Evolutionary conservation across 2,329 filamentous ascomycete genomes (phyloP).

Genomic region (Pestalotiopsis sp.): DNA sequence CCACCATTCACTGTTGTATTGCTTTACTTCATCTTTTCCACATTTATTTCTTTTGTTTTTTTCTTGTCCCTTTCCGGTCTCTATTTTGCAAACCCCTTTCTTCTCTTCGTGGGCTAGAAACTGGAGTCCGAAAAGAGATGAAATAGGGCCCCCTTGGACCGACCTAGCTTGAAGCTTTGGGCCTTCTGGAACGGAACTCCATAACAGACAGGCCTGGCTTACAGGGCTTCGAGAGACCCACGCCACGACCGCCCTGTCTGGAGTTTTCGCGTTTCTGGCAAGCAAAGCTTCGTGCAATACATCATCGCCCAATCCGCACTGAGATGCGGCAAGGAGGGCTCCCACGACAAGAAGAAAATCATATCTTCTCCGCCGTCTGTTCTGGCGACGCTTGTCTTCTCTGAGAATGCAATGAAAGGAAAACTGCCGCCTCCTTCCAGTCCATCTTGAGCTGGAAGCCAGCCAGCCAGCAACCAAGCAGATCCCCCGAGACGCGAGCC

Average conservation of each 20-base stretch:
- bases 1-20: not conserved
- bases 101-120: not conserved
- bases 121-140: not conserved
- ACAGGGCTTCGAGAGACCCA: not conserved
- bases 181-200: not conserved
- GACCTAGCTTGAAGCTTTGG: not conserved
- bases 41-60: not conserved
- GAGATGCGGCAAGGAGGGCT: not conserved
- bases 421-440: not conserved
- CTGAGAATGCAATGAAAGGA: not conserved
- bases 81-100: not conserved
- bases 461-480: not conserved
- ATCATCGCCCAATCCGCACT: not conserved
- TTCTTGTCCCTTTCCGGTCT: not conserved
- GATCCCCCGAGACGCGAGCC: not conserved
- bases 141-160: not conserved
- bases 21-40: not conserved
- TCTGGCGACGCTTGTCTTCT: not conserved
- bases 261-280: not conserved
- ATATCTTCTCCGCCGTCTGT: not conserved
- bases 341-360: not conserved
- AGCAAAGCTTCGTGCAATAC: not conserved
- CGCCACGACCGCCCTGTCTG: not conserved
- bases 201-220: not conserved
- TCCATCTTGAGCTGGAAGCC: not conserved